These are phyloP conservation scores for Colletotrichum plurivorum DNA, from an alignment of 2,329 filamentous ascomycete genomes.

Conservation along the genomic window DNA sequence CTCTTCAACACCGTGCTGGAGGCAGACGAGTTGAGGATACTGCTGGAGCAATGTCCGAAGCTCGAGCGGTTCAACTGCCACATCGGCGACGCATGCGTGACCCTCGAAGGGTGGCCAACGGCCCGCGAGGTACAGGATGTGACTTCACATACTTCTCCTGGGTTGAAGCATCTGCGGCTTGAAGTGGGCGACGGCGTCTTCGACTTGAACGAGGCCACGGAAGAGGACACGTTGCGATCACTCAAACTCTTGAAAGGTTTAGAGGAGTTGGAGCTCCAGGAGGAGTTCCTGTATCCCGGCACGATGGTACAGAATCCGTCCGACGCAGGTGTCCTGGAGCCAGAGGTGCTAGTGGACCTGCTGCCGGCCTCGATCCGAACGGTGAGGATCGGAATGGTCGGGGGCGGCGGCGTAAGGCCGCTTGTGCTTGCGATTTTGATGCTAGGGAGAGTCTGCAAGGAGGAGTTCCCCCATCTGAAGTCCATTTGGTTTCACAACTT, in stretches of 20 bases:
- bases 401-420: not conserved
- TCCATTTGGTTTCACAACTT: not conserved
- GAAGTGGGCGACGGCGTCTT: not conserved
- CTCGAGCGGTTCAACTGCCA: not conserved
- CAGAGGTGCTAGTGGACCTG: not conserved
- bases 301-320: not conserved
- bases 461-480: not conserved
- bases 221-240: not conserved
- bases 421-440: not conserved
- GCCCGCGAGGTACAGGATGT: not conserved
- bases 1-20: not conserved
- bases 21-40: not conserved
- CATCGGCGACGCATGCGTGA: not conserved
- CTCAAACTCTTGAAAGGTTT: not conserved
- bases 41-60: not conserved
- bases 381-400: not conserved
- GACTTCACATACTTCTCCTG: not conserved
- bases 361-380: not conserved
- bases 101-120: not conserved
- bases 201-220: not conserved
- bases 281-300: not conserved
- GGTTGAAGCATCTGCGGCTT: not conserved
- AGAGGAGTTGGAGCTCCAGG: not conserved
- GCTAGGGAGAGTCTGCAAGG: not conserved
- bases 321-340: not conserved